Base-by-base conservation (phyloP, 2,329 filamentous ascomycete genomes). In the Fusarium camptoceras region DNA sequence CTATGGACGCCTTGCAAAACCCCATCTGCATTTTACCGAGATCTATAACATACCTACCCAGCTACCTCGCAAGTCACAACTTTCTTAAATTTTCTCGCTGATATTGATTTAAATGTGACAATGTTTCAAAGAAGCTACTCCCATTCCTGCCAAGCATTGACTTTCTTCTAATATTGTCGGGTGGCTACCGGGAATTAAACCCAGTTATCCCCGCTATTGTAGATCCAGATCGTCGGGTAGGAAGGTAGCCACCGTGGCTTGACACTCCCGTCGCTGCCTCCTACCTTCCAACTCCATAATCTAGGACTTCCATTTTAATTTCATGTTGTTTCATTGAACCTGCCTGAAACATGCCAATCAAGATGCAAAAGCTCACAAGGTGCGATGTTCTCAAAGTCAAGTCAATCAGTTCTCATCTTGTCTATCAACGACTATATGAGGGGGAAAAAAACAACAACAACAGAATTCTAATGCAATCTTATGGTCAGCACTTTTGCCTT, bases 211-310 rank as follows among this genome's bases (percentile, higher is more conserved):
- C 68, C 68, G 49, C 49, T 25, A 49, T 48, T 28, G 64, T 59
- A 51, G 64, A 69, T 69, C 64, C 58, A 27, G 64, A 69, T 71
- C 67, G 46, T n/a, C 43, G 49, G 37, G 41, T 48, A 46, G 39
- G 42, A 39, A 53, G 56, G 34, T 47, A 54, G 66, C 62, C 66
- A 70, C 62, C 70, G 66, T 70, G 66, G 66, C 66, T 70, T 53
- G 53, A 48, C 20, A 28, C 39, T 27, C 47, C 51, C 20, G 28
- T 48, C 12, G 9, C 14, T 20, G 27, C n/a, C 34, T 53, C 24
- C 34, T 37, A 9, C 34, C 34, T 37, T 37, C n/a, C 34, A 31
- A 31, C 63, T 63, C 41, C 41, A 25, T 43, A 22, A 11, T 43
- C 41, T 18, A 22, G 20, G 20, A 22, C 41, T 24, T 43, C 54